A percentile compares a stretch with the other conserved stretches of the same genome.
These are phyloP conservation scores for Phialophora chinensis DNA, from an alignment of 2,329 filamentous ascomycete species.

Conservation along the genomic window DNA sequence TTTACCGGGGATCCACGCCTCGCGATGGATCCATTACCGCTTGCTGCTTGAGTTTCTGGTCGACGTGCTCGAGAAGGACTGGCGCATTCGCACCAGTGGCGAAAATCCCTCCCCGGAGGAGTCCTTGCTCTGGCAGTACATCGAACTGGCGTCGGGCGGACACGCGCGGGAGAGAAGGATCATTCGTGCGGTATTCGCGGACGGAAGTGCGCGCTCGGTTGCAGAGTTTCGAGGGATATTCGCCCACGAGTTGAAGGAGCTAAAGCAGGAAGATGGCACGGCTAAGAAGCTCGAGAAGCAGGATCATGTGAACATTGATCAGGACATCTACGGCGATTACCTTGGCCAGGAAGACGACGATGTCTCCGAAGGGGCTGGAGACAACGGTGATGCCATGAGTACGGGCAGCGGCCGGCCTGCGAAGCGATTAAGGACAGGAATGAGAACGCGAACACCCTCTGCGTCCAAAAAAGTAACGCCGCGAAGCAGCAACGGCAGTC, in stretches of 20 bases:
- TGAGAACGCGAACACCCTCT: conserved; percentile 38
- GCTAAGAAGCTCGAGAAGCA: conserved; percentile 48
- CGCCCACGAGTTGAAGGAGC: conserved; percentile 51
- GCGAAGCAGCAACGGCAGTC: conserved; percentile 25
- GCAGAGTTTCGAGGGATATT: conserved; percentile 55
- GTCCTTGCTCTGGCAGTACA: conserved; percentile 53
- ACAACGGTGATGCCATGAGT: conserved; percentile 25
- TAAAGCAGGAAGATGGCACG: conserved; percentile 41
- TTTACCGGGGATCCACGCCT: conserved; percentile 51
- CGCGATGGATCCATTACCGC: conserved; percentile 81
- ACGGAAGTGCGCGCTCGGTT: conserved; percentile 46
- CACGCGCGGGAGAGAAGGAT: conserved; percentile 50
- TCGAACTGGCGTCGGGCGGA: conserved; percentile 42
- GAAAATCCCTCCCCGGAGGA: conserved; percentile 41
- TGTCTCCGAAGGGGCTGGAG: conserved; percentile 37
- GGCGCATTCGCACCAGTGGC: conserved; percentile 41
- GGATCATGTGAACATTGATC: conserved; percentile 52
- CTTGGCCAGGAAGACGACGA: conserved; percentile 47
- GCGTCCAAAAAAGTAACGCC: conserved; percentile 39
- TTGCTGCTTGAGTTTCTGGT: conserved; percentile 77
- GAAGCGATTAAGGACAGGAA: conserved; percentile 28
- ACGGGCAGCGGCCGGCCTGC: conserved; percentile 19
- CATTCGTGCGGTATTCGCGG: conserved; percentile 55
- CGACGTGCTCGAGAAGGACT: conserved; percentile 53
- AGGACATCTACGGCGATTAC: conserved; percentile 55